Percentiles rank a stretch among this genome's conserved stretches.
Conservation (phyloP, 495 filamentous ascomycete species). For the Neurospora pannonica region DNA sequence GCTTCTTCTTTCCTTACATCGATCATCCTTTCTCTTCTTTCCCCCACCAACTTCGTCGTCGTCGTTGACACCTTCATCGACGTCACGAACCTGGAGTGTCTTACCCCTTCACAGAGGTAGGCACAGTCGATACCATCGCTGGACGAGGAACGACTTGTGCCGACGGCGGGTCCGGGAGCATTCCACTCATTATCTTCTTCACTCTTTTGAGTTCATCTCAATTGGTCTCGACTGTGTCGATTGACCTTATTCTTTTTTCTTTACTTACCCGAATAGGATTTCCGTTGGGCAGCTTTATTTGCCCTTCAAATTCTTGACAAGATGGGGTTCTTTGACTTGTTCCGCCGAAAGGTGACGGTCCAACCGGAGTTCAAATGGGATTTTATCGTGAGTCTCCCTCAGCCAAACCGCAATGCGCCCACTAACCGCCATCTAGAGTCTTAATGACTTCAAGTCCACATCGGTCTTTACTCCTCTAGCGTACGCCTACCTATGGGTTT, state of each 20-base stretch:
- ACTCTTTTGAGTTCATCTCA: constrained; percentile 1
- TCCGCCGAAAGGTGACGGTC: constrained; percentile 57
- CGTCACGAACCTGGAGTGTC: constrained; percentile 8
- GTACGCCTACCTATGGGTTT: constrained; percentile 75
- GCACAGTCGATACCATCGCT: constrained; percentile 45
- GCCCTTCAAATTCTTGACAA: constrained; percentile 22
- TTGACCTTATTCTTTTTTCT: constrained; percentile 11
- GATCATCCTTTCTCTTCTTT: constrained; percentile 1
- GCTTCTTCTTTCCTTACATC: constrained; percentile 5
- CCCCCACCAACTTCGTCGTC: constrained; percentile 2
- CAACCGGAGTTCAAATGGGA: constrained; percentile 85
- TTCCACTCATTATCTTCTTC: constrained; percentile 9
- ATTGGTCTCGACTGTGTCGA: background rate
- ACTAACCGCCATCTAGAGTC: constrained; percentile 46
- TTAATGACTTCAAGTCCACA: constrained; percentile 76
- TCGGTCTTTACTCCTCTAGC: constrained; percentile 69
- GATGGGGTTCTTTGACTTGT: constrained; percentile 68
- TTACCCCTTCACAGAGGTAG: constrained; percentile 19
- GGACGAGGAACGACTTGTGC: constrained; percentile 44
- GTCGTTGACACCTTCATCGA: constrained; percentile 3
- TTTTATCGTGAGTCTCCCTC: constrained; percentile 61
- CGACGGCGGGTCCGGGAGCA: constrained; percentile 29
- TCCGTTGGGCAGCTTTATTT: constrained; percentile 22
- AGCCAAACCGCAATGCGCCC: constrained; percentile 2
- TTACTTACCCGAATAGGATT: constrained; percentile 15